A percentile compares a stretch with the other conserved stretches of the same genome.
Evolutionary conservation across 2,329 filamentous ascomycete species (phyloP).

Genomic region (Harringtonia lauricola): DNA sequence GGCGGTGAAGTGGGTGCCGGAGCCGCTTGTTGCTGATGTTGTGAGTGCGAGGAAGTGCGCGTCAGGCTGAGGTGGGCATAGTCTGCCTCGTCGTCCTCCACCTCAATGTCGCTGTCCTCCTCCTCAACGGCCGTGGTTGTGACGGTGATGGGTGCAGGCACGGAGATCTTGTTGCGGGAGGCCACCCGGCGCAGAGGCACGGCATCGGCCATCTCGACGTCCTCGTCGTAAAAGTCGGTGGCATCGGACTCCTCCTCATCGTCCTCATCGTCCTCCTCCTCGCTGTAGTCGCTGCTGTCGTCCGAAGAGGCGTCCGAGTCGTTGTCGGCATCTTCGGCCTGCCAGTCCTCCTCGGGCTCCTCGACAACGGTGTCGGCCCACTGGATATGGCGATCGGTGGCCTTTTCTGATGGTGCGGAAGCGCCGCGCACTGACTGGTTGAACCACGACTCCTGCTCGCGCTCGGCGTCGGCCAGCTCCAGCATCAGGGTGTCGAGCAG

Average conservation of each 20-base stretch:
- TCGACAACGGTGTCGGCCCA: constrained; percentile 75
- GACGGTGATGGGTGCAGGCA: constrained; percentile 17
- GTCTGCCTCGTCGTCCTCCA: constrained; percentile 53
- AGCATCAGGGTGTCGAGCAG: constrained; percentile 94
- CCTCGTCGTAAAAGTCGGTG: constrained; percentile 37
- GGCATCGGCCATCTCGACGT: constrained; percentile 43
- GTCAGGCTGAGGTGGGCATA: constrained; percentile 56
- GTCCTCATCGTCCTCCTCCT: constrained; percentile 36
- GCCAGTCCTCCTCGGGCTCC: constrained; percentile 61
- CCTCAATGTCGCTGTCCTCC: constrained; percentile 26
- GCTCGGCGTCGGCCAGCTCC: constrained; percentile 78
- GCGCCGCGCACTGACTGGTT: constrained; percentile 80
- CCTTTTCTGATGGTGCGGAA: constrained; percentile 20
- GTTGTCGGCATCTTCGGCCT: constrained; percentile 53
- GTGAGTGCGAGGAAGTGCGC: constrained; percentile 55
- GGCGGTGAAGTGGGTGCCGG: constrained; percentile 43
- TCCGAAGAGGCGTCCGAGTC: constrained; percentile 42
- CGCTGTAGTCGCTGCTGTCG: constrained; percentile 39
- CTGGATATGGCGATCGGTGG: constrained; percentile 64
- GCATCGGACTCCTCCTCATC: constrained; percentile 24
- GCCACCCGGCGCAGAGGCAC: constrained; percentile 34
- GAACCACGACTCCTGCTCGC: constrained; percentile 95
- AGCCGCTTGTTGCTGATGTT: background rate
- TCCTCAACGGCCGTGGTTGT: constrained; percentile 18
- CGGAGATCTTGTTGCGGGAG: constrained; percentile 22